Percentiles rank a stretch among this genome's conserved stretches.
Conservation (phyloP, 768 basidiomycete genomes). For the Piloderma croceum region DNA sequence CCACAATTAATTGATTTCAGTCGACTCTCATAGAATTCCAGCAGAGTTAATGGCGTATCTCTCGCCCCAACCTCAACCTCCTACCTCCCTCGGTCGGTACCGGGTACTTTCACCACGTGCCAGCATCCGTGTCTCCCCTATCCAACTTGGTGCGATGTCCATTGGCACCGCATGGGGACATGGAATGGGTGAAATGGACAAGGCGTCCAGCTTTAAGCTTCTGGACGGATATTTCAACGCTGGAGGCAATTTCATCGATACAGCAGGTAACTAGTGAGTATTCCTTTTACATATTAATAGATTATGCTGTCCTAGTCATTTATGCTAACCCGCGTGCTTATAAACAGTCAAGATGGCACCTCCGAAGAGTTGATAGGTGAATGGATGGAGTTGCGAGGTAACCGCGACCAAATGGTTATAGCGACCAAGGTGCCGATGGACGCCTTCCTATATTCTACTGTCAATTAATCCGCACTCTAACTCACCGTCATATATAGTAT, state of each 20-base stretch:
- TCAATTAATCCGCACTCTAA: neutral
- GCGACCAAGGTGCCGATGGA: slow-evolving; percentile 34
- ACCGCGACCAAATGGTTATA: slow-evolving; percentile 45
- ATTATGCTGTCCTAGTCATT: too few relatives aligned
- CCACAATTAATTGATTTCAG: too few relatives aligned
- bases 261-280: slow-evolving; percentile 37
- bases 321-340: too few relatives aligned
- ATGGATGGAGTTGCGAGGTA: slow-evolving; percentile 42
- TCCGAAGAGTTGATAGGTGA: slow-evolving; percentile 48
- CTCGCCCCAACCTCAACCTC: too few relatives aligned
- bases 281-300: too few relatives aligned
- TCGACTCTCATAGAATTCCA: too few relatives aligned
- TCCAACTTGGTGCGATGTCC: slow-evolving; percentile 35
- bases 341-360: too few relatives aligned
- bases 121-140: slow-evolving; percentile 34
- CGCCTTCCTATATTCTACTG: too few relatives aligned
- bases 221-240: slow-evolving; percentile 37
- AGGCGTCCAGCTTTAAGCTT: slow-evolving; percentile 36
- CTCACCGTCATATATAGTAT: too few relatives aligned
- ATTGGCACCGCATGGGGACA: slow-evolving; percentile 29
- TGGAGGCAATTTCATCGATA: too few relatives aligned
- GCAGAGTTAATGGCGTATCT: too few relatives aligned
- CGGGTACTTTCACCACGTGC: slow-evolving; percentile 29
- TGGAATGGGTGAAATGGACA: slow-evolving; percentile 36
- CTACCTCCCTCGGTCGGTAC: slow-evolving; percentile 30